Conservation (phyloP, 805 yeast genomes). For the Metschnikowia borealis region DNA sequence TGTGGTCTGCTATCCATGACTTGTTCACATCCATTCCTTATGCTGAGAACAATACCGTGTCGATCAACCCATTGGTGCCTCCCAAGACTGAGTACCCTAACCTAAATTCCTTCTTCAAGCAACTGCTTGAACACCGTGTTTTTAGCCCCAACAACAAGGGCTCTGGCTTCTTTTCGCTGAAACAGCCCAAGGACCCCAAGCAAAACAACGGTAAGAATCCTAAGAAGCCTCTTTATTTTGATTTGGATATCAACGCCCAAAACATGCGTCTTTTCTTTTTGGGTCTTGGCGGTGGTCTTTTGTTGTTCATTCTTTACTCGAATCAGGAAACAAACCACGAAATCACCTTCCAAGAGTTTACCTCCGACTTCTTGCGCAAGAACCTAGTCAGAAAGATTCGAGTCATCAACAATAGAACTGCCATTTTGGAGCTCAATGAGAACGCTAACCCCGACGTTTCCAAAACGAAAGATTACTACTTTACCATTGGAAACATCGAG, state of each 20-base stretch:
- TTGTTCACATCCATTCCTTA: slow-evolving; percentile 22
- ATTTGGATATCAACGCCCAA: slow-evolving; percentile 24
- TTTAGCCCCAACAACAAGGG: not conserved
- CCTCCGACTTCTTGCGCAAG: slow-evolving; percentile 66
- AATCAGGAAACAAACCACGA: slow-evolving; percentile 36
- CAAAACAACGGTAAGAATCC: slow-evolving; percentile 7
- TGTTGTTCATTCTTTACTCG: slow-evolving; percentile 21
- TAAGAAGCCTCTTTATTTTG: slow-evolving; percentile 10
- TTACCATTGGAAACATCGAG: slow-evolving; percentile 86
- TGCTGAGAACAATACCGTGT: slow-evolving; percentile 14
- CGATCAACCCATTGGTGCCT: slow-evolving; percentile 3
- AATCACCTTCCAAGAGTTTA: slow-evolving; percentile 90
- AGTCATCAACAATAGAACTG: slow-evolving; percentile 75
- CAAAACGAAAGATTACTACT: slow-evolving; percentile 39
- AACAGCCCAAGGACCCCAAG: slow-evolving; percentile 6
- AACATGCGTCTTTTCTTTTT: slow-evolving; percentile 27
- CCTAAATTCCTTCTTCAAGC: slow-evolving; percentile 1
- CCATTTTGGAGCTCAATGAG: slow-evolving; percentile 64
- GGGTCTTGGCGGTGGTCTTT: slow-evolving; percentile 29
- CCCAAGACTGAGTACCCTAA: not conserved
- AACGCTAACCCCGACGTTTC: slow-evolving; percentile 17
- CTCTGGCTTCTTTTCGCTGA: not conserved
- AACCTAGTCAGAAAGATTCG: slow-evolving; percentile 70
- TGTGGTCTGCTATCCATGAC: slow-evolving; percentile 32
- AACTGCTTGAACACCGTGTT: not conserved